phyloP scores from a whole-genome alignment of 129 eudicot species.

The Helianthus annuus region HanXRQr2.0-SUNRISE NC_035438.2:84240013-84240512 shows the following conservation, averaged over 20 bases:
- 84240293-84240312: conserved; percentile 79
- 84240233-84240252: conserved; percentile 17
- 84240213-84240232: not conserved
- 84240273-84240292: conserved; percentile 78
- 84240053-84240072: not conserved
- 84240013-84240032: not conserved
- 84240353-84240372: conserved; percentile 82
- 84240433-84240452: conserved; percentile 48
- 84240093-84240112: not conserved
- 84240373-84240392: conserved; percentile 91
- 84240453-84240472: not conserved
- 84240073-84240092: not conserved
- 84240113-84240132: conserved; percentile 1
- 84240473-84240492: not conserved
- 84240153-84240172: not conserved
- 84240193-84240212: not conserved
- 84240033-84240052: not conserved
- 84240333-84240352: conserved; percentile 88
- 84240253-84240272: conserved; percentile 76
- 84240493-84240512: not conserved
- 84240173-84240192: not conserved
- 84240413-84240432: conserved; percentile 97
- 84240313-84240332: conserved; percentile 92
- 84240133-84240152: not conserved
- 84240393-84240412: conserved; percentile 99